These are phyloP conservation scores for Fraxinus excelsior DNA, from an alignment of 257 asterid genomes.

Conservation along the genomic window DNA sequence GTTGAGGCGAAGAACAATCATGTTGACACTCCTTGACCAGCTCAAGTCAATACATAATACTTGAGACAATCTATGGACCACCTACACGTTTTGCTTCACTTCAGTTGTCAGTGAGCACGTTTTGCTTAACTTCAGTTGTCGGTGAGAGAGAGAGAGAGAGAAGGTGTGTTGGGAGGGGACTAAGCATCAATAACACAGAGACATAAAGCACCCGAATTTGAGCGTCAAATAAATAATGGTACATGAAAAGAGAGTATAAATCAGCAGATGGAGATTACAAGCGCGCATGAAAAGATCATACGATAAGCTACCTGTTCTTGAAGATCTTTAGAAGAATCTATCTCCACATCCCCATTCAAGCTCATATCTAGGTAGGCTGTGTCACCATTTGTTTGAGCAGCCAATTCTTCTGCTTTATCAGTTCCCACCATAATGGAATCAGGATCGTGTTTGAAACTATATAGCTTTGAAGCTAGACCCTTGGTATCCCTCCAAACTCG, in stretches of 20 bases:
- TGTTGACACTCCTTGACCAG: neutral
- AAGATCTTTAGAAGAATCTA: slow-evolving; percentile 72
- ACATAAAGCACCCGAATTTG: neutral
- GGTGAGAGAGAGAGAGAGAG: neutral
- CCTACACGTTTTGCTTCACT: too few relatives aligned
- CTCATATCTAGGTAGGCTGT: slow-evolving; percentile 38
- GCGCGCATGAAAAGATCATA: neutral
- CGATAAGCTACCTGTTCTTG: slow-evolving; percentile 73
- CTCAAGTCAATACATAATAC: neutral
- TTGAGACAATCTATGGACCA: neutral
- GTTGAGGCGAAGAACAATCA: neutral
- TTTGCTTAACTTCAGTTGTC: neutral
- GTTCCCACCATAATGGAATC: slow-evolving; percentile 40
- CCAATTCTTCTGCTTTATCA: slow-evolving; percentile 42
- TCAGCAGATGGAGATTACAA: slow-evolving; percentile 9
- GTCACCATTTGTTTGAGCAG: slow-evolving; percentile 49
- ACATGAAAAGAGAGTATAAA: neutral
- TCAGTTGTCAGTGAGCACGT: too few relatives aligned
- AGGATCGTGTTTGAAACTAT: slow-evolving; percentile 64
- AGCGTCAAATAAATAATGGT: neutral
- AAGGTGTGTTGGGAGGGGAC: neutral
- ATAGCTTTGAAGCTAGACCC: slow-evolving; percentile 77
- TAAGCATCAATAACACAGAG: neutral
- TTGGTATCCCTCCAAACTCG: slow-evolving; percentile 62
- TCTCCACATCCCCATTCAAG: slow-evolving; percentile 51